Conservation (phyloP, 2,329 filamentous ascomycete genomes). For the Pestalotiopsis sp. region DNA sequence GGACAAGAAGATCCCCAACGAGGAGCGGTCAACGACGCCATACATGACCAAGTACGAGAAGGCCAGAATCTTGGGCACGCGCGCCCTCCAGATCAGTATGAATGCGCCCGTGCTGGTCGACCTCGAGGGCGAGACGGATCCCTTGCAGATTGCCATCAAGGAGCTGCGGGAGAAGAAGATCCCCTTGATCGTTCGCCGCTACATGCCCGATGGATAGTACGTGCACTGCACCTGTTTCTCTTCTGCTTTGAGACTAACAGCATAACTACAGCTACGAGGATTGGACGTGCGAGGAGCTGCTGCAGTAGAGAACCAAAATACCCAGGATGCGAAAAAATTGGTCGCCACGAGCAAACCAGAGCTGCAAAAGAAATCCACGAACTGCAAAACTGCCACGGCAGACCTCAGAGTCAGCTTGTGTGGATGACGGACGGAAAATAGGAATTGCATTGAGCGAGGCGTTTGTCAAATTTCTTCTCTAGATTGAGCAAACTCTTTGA, state of each 20-base stretch:
- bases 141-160: constrained; percentile 95
- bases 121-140: constrained; percentile 96
- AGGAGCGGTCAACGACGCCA: constrained; percentile 87
- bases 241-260: neutral
- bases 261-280: constrained; percentile 80
- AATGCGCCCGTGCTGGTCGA: constrained; percentile 97
- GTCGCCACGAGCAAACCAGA: neutral
- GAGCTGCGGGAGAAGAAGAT: constrained; percentile 99
- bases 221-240: constrained; percentile 38
- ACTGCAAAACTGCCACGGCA: neutral
- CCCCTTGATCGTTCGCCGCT: constrained; percentile 89
- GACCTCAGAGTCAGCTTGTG: neutral
- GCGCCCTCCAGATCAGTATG: constrained; percentile 97
- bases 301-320: constrained; percentile 50
- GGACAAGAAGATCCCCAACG: constrained; percentile 88
- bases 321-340: neutral
- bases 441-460: constrained; percentile 12
- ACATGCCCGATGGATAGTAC: constrained; percentile 95
- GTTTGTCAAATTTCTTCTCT: constrained; percentile 9
- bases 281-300: constrained; percentile 96
- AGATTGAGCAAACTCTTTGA: constrained; percentile 5
- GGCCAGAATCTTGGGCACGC: constrained; percentile 88
- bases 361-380: neutral
- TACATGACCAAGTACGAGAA: constrained; percentile 99
- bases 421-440: constrained; percentile 1